Evolutionary conservation across 2,329 filamentous ascomycete genomes (phyloP), one percentile per base, ranked within the genome.

Genomic region (Scedosporium apiospermum): DNA sequence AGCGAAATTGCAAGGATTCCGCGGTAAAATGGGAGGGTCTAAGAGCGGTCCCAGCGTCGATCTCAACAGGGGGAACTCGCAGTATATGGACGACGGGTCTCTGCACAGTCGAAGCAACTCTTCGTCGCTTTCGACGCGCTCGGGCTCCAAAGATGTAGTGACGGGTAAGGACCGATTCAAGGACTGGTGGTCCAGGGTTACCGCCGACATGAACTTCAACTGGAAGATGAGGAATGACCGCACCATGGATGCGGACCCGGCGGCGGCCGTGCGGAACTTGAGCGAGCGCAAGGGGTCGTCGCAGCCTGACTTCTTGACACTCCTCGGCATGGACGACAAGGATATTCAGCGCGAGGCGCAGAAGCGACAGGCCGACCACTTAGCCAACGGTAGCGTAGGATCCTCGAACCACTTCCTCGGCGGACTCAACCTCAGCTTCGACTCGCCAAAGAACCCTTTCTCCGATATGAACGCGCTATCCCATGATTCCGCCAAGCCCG

Each of bases 1-100:
- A 6, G 62, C 62, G 63, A 73, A 72, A 61, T 64, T 73, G n/a
- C 67, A 67, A 49, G 71, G 69, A 30, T 64, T 80, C 30, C 72
- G 73, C 9, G 74, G 71, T 18, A 71, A 72, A 4, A 65, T 78
- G 38, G 62, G 65, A 69, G 69, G 57, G 66, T 68, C 70, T 57
- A 71, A 73, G 62, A 72, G 69, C 30, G 73, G 71, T 7, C 72
- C 77, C 2, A 75, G 73, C 57, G 77, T 83, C 34, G 78, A 83
- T 63, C 74, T 83, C 65, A 77, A 84, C 69, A 74, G 80, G 58
- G 79, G 80, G 6, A 81, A 80, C 66, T 82, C 82, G 7, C 82
- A 84, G 66, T 82, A 81, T 65, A 72, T 77, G 64, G 73, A 76
- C 58, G 62, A 69, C 1, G 63, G 66, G 60, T 64, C 65, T 12